These are phyloP conservation scores for Porcisia deanei DNA, from an alignment of 208 protist genomes.

Conservation along the genomic window DNA sequence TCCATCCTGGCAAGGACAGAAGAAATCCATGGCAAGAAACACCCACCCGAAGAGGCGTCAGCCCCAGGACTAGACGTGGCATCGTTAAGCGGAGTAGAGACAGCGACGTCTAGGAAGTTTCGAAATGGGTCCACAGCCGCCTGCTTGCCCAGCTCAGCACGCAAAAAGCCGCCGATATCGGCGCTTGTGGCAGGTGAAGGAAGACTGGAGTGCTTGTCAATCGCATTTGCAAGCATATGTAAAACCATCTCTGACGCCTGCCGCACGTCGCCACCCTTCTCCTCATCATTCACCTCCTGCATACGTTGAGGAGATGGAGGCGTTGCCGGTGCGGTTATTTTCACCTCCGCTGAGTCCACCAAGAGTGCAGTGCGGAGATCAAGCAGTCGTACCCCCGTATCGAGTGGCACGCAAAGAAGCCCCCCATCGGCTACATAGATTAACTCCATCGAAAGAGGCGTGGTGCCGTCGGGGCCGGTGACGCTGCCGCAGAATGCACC, in stretches of 20 bases:
- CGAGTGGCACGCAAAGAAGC: neutral
- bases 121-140: neutral
- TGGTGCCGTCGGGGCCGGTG: neutral
- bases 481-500: constrained; percentile 19
- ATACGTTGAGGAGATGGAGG: neutral
- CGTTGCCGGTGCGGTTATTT: constrained; percentile 5
- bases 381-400: neutral
- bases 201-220: neutral
- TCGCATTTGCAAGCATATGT: constrained; percentile 3
- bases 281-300: neutral
- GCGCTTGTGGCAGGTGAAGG: neutral
- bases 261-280: neutral
- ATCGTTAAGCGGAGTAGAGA: neutral
- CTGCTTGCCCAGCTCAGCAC: neutral
- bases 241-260: neutral
- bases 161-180: constrained; percentile 4
- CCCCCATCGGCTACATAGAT: neutral
- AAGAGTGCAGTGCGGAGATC: neutral
- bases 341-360: constrained; percentile 23
- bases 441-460: constrained; percentile 8
- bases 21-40: neutral
- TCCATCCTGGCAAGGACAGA: neutral
- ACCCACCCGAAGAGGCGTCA: neutral
- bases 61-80: neutral
- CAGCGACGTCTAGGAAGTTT: neutral